Percentiles rank a stretch among this genome's conserved stretches.
Conservation (phyloP, 2,329 filamentous ascomycete species). For the Amesomyces nigricolor region DNA sequence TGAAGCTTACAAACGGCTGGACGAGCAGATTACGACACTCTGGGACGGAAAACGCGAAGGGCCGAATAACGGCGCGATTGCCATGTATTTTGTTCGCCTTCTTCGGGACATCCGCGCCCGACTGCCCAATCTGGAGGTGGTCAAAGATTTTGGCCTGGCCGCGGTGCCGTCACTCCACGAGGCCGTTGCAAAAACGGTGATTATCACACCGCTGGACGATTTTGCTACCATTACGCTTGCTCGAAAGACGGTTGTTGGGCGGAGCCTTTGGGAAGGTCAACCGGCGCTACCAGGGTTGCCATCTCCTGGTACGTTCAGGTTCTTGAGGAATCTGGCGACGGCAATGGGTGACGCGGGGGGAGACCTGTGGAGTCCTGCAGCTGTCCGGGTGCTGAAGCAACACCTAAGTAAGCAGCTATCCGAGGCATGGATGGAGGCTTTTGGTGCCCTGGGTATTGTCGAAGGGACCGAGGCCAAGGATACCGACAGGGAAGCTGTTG, state of each 20-base stretch:
- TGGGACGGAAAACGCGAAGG: slow-evolving; percentile 44
- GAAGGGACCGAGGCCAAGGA: slow-evolving; percentile 17
- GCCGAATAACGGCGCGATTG: slow-evolving; percentile 46
- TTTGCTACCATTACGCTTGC: slow-evolving; percentile 40
- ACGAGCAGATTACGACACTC: slow-evolving; percentile 47
- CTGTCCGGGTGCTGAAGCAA: slow-evolving; percentile 59
- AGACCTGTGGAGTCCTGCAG: slow-evolving; percentile 75
- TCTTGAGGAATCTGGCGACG: slow-evolving; percentile 59
- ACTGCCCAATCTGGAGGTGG: slow-evolving; percentile 48
- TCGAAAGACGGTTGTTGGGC: slow-evolving; percentile 49
- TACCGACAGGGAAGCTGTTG: slow-evolving; percentile 14
- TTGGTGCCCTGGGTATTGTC: slow-evolving; percentile 28
- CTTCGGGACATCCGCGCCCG: slow-evolving; percentile 67
- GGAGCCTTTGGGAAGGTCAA: slow-evolving; percentile 73
- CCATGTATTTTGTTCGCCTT: slow-evolving; percentile 65
- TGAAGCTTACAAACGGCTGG: slow-evolving; percentile 42
- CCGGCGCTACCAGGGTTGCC: slow-evolving; percentile 73
- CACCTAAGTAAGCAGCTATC: slow-evolving; percentile 47
- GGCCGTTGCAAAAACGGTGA: slow-evolving; percentile 51
- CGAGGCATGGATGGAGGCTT: slow-evolving; percentile 41
- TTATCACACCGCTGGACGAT: slow-evolving; percentile 43
- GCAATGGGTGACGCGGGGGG: slow-evolving; percentile 65
- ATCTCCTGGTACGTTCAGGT: slow-evolving; percentile 66
- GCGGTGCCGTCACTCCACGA: slow-evolving; percentile 61
- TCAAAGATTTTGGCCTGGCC: slow-evolving; percentile 52